These are phyloP conservation scores for Dothistroma pini DNA, from an alignment of 2,329 filamentous ascomycete genomes.

Conservation along the genomic window DNA sequence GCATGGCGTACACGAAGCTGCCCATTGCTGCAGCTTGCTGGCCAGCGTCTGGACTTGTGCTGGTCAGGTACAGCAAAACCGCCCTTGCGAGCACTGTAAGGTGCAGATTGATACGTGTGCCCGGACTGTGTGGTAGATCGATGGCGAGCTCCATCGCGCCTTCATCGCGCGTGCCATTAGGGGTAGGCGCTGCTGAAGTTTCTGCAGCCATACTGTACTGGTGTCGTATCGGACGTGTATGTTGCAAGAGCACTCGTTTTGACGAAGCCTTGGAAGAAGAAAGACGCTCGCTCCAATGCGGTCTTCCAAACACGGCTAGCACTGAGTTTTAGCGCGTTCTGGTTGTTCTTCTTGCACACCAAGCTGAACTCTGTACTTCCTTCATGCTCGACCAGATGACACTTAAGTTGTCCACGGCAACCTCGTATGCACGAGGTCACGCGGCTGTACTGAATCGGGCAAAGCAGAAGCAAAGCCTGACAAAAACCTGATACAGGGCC, in stretches of 20 bases:
- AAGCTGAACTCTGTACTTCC: not conserved
- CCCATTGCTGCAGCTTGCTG: conserved; percentile 58
- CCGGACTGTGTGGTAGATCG: conserved; percentile 53
- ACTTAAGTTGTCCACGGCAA: not conserved
- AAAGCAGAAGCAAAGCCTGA: too few species aligned
- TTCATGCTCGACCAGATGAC: not conserved
- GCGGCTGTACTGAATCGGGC: too few species aligned
- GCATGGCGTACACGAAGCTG: conserved; percentile 90
- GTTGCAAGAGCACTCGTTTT: too few species aligned
- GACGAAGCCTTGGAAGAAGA: not conserved
- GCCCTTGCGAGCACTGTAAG: conserved; percentile 53
- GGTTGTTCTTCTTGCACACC: not conserved
- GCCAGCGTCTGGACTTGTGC: conserved; percentile 45
- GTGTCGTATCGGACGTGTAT: not conserved
- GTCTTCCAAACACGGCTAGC: not conserved
- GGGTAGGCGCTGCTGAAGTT: conserved; percentile 7
- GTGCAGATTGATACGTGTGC: conserved; percentile 58
- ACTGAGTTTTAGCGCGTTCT: not conserved
- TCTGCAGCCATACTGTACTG: conserved; percentile 23
- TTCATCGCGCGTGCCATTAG: conserved; percentile 29
- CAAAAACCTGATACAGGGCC: too few species aligned
- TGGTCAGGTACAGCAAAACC: conserved; percentile 56
- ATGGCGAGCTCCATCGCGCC: conserved; percentile 55
- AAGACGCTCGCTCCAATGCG: not conserved
- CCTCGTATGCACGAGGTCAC: not conserved